Percentiles rank a stretch among this genome's conserved stretches.
Evolutionary conservation across 306 rosid genomes (phyloP).

Genomic region (Adenanthera pavonina): DNA sequence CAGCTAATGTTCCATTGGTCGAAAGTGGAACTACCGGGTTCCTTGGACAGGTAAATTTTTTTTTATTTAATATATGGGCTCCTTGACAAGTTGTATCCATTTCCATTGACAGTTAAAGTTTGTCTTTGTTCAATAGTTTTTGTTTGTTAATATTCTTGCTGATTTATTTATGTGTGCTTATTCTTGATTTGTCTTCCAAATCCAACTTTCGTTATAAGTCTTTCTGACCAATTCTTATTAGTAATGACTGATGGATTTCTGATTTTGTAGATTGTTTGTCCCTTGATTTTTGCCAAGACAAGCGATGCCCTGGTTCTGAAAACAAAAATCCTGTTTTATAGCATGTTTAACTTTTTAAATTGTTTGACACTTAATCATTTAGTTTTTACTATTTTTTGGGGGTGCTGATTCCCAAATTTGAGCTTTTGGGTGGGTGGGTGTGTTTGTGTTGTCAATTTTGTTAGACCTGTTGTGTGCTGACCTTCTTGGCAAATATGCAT

Average conservation of each 20-base stretch:
- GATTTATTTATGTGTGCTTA: slow-evolving; percentile 2
- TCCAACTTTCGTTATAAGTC: slow-evolving; percentile 1
- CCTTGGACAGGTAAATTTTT: slow-evolving; percentile 86
- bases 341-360: background rate
- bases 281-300: background rate
- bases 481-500: background rate
- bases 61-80: slow-evolving; percentile 33
- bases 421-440: background rate
- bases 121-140: background rate
- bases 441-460: background rate
- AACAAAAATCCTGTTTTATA: background rate
- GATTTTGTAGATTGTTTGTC: background rate
- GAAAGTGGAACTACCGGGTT: slow-evolving; percentile 99
- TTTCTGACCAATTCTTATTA: background rate
- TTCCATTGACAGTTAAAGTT: background rate
- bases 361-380: slow-evolving; percentile 1
- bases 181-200: background rate
- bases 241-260: background rate
- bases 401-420: background rate
- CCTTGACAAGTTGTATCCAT: slow-evolving; percentile 11
- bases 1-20: slow-evolving; percentile 92
- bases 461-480: slow-evolving; percentile 1
- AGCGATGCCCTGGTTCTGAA: background rate
- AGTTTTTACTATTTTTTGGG: slow-evolving; percentile 9
- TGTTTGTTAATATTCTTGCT: slow-evolving; percentile 5